These are phyloP conservation scores for Orbilia brochopaga DNA, from an alignment of 2,329 filamentous ascomycete genomes.

Conservation along the genomic window DNA sequence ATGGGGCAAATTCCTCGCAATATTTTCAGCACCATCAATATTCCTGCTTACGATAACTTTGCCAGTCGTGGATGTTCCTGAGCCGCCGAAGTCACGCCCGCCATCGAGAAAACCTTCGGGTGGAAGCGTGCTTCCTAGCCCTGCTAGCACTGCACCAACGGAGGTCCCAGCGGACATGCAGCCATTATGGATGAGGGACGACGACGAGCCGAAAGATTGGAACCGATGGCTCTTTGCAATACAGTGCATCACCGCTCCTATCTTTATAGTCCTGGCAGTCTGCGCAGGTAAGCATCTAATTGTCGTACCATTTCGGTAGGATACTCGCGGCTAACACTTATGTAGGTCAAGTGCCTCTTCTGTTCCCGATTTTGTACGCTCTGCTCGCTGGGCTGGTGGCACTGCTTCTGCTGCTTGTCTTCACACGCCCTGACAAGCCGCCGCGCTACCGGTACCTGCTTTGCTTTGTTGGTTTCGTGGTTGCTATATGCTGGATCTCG, in stretches of 20 bases:
- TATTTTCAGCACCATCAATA: slow-evolving; percentile 86
- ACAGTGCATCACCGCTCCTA: slow-evolving; percentile 83
- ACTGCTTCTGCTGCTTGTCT: slow-evolving; percentile 70
- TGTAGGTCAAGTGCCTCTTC: slow-evolving; percentile 60
- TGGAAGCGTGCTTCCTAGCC: slow-evolving; percentile 58
- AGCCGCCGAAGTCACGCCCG: slow-evolving; percentile 10
- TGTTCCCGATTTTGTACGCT: slow-evolving; percentile 68
- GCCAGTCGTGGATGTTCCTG: slow-evolving; percentile 80
- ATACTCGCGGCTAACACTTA: neutral
- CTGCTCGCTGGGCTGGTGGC: slow-evolving; percentile 72
- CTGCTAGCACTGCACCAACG: slow-evolving; percentile 59
- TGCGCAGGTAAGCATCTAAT: slow-evolving; percentile 64
- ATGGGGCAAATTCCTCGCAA: slow-evolving; percentile 81
- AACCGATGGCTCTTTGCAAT: slow-evolving; percentile 87
- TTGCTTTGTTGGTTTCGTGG: slow-evolving; percentile 87
- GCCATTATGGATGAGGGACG: slow-evolving; percentile 45
- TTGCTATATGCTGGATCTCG: slow-evolving; percentile 94
- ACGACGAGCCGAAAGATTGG: slow-evolving; percentile 68
- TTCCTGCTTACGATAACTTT: slow-evolving; percentile 88
- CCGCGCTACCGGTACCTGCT: slow-evolving; percentile 78
- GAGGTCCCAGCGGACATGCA: slow-evolving; percentile 64
- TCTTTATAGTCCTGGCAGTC: slow-evolving; percentile 78
- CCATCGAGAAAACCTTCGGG: slow-evolving; percentile 44
- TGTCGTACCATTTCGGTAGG: too few species aligned
- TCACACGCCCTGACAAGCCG: slow-evolving; percentile 71